phyloP scores from a whole-genome alignment of 192 early-diverging fungal species.

The Rhizophagus prolifer region DNA sequence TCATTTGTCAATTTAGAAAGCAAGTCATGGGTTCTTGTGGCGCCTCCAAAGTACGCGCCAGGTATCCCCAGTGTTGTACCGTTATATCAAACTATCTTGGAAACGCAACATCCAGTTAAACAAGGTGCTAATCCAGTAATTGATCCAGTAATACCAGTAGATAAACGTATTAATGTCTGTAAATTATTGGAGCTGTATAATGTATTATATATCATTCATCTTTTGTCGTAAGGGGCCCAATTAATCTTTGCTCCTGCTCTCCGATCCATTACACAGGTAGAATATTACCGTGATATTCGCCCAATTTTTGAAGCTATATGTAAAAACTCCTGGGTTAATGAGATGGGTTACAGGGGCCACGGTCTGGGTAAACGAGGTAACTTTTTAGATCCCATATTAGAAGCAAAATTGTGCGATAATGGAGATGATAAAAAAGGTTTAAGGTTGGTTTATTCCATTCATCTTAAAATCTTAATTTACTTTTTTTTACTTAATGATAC shows the following conservation, averaged over 20 bases:
- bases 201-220: background rate
- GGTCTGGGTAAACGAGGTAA: constrained; percentile 8
- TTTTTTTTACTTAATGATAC: background rate
- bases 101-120: constrained; percentile 8
- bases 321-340: constrained; percentile 24
- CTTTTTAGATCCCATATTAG: constrained; percentile 17
- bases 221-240: no score
- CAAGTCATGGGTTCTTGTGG: constrained; percentile 29
- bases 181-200: background rate
- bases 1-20: constrained; percentile 3
- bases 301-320: constrained; percentile 23
- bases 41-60: constrained; percentile 28
- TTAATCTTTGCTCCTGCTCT: background rate
- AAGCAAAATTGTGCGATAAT: background rate
- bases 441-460: constrained; percentile 2
- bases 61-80: constrained; percentile 18
- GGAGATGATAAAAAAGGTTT: no score
- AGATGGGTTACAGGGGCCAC: constrained; percentile 9
- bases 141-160: background rate
- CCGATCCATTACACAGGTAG: background rate
- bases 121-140: background rate
- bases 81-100: constrained; percentile 22
- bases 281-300: constrained; percentile 25
- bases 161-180: no score
- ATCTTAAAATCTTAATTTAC: background rate